These are phyloP conservation scores for Xylariomycetidae sp. DNA, from an alignment of 2,329 filamentous ascomycete species.

Conservation along the genomic window DNA sequence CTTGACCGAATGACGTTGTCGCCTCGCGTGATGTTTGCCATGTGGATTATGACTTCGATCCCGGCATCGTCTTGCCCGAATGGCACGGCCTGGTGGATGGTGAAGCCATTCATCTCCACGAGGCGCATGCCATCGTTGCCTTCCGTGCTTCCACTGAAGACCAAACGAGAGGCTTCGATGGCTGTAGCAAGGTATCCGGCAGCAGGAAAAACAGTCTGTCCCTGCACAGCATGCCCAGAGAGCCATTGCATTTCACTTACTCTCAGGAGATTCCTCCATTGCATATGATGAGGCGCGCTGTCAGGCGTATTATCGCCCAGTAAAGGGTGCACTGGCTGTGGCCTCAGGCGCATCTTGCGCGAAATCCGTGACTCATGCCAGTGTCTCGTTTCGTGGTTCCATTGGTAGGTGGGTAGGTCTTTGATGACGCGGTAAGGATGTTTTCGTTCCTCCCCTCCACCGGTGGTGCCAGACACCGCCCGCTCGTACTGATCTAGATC, in stretches of 20 bases:
- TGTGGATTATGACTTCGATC: constrained; percentile 9
- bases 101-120: constrained; percentile 14
- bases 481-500: constrained; percentile 2
- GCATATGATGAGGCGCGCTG: not conserved
- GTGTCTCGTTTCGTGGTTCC: constrained; percentile 5
- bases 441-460: not conserved
- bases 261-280: constrained; percentile 3
- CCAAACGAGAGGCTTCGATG: constrained; percentile 15
- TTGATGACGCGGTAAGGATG: constrained; percentile 3
- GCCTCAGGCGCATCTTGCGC: not conserved
- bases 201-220: constrained; percentile 15
- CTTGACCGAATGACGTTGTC: too few species aligned
- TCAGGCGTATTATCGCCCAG: not conserved
- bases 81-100: constrained; percentile 11
- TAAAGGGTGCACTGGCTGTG: not conserved
- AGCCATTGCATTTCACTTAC: constrained; percentile 10
- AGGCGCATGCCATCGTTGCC: constrained; percentile 1
- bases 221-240: constrained; percentile 14
- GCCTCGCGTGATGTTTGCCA: constrained; percentile 3
- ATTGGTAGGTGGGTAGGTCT: constrained; percentile 4
- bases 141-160: too few species aligned
- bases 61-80: constrained; percentile 7
- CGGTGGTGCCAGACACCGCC: not conserved
- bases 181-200: constrained; percentile 17
- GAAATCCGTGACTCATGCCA: constrained; percentile 6